Evolutionary conservation across 2,329 filamentous ascomycete genomes (phyloP), one percentile per base, ranked within the genome.

Genomic region (Penicillium polonicum): DNA sequence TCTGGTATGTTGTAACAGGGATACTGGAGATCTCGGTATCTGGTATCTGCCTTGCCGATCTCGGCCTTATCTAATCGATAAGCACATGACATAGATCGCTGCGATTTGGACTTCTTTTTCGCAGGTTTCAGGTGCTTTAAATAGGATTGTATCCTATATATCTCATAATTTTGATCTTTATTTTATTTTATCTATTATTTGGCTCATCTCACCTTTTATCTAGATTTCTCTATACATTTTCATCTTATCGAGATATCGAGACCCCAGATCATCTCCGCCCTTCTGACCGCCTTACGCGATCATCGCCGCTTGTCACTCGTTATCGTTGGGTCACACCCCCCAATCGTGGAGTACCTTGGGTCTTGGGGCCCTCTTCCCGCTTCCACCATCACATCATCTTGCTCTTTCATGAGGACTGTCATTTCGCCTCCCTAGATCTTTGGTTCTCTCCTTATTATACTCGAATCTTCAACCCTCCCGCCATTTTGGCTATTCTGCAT

Each of bases 241-340:
- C 27, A 13, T 48, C 56, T 57, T 42, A 57, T 55, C 48, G 33
- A 21, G n/a, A 38, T 42, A 57, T 55, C 48, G 33, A 21, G n/a
- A 38, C 29, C 48, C n/a, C 36, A 49, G 33, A 57, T 59, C 55
- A 57, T 60, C 60, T 61, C 67, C 68, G 67, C 69, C 64, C 67
- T 68, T 51, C 69, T 72, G 67, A 71, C 71, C 70, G 70, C 70
- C 69, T 70, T 66, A 55, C 41, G 50, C 56, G 62, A 58, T 67
- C 64, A 66, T 59, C 60, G 48, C 55, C 58, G 49, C 49, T 60
- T 60, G 60, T 69, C 66, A 67, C 63, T 67, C 64, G 67, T 72
- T 72, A 71, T 72, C 70, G 65, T 62, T 63, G 66, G 67, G 68
- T 67, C 62, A 67, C 64, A 48, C 61, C 63, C 61, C 61, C 58